Percentiles rank a stretch among this genome's conserved stretches.
phyloP scores from a whole-genome alignment of 2,329 filamentous ascomycete genomes.

The Colletotrichum sp. region DNA sequence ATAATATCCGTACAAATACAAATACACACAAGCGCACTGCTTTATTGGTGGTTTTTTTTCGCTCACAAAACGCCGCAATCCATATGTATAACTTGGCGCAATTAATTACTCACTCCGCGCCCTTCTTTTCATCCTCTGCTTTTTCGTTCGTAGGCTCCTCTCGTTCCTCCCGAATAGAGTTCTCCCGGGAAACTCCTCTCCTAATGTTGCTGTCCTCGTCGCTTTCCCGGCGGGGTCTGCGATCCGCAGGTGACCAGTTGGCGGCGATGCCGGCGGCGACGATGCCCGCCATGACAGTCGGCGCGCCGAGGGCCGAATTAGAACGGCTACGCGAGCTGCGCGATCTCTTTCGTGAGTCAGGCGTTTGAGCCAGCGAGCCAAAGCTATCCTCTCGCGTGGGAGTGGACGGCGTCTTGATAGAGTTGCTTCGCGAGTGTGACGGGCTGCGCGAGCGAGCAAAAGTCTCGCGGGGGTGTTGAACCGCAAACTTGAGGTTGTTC shows the following conservation, averaged over 20 bases:
- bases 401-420: constrained; percentile 65
- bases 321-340: constrained; percentile 70
- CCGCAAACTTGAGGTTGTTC: constrained; percentile 80
- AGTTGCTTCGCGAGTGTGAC: constrained; percentile 69
- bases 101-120: constrained; percentile 14
- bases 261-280: constrained; percentile 78
- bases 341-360: constrained; percentile 68
- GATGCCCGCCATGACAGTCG: constrained; percentile 83
- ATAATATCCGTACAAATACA: neutral
- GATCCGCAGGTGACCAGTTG: constrained; percentile 76
- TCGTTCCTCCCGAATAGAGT: constrained; percentile 15
- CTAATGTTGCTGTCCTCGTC: constrained; percentile 33
- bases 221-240: constrained; percentile 39
- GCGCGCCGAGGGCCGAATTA: constrained; percentile 75
- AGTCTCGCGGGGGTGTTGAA: constrained; percentile 76
- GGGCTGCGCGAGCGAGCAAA: constrained; percentile 68
- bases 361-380: constrained; percentile 55
- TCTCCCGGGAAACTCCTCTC: constrained; percentile 15
- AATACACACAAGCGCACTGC: neutral
- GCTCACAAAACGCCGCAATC: constrained; percentile 5
- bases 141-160: neutral
- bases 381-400: constrained; percentile 64
- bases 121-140: constrained; percentile 9
- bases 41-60: neutral
- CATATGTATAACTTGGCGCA: neutral